Percentiles rank a stretch among this genome's conserved stretches.
Evolutionary conservation across 345 rosid species (phyloP).

Genomic region (Euclidium syriacum): DNA sequence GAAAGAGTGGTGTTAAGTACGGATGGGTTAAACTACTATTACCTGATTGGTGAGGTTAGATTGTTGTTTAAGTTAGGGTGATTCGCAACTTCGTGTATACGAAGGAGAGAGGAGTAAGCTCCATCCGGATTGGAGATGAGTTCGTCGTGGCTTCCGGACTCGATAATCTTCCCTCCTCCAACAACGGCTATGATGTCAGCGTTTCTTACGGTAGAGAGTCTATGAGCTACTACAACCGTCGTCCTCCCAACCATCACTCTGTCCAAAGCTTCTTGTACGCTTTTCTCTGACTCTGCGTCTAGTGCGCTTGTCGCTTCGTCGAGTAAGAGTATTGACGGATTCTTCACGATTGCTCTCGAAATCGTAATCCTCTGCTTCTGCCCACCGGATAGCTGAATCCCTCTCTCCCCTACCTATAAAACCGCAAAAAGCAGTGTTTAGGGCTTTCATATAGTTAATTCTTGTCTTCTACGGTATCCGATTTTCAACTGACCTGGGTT

Average conservation of each 20-base stretch:
- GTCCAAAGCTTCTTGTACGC: conserved; percentile 88
- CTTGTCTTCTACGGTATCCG: not conserved
- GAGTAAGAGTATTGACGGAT: conserved; percentile 76
- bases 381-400: conserved; percentile 88
- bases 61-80: conserved; percentile 49
- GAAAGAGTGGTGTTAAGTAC: not conserved
- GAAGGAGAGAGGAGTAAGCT: conserved; percentile 64
- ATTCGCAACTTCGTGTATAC: conserved; percentile 69
- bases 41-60: conserved; percentile 48
- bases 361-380: conserved; percentile 91
- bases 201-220: conserved; percentile 84
- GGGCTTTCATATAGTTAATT: not conserved
- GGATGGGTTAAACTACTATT: conserved; percentile 23
- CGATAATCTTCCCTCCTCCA: conserved; percentile 70
- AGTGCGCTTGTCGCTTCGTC: conserved; percentile 98
- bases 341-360: conserved; percentile 75
- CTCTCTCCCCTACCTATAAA: conserved; percentile 88
- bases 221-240: conserved; percentile 80
- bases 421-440: not conserved
- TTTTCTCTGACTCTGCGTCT: conserved; percentile 89
- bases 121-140: conserved; percentile 64
- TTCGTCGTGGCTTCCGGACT: conserved; percentile 85
- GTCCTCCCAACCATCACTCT: conserved; percentile 96
- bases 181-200: conserved; percentile 87
- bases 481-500: conserved; percentile 60